A percentile compares a stretch with the other conserved stretches of the same genome.
These are phyloP conservation scores for Linanthus parryae DNA, from an alignment of 148 eudicot species.

Conservation along the genomic window DNA sequence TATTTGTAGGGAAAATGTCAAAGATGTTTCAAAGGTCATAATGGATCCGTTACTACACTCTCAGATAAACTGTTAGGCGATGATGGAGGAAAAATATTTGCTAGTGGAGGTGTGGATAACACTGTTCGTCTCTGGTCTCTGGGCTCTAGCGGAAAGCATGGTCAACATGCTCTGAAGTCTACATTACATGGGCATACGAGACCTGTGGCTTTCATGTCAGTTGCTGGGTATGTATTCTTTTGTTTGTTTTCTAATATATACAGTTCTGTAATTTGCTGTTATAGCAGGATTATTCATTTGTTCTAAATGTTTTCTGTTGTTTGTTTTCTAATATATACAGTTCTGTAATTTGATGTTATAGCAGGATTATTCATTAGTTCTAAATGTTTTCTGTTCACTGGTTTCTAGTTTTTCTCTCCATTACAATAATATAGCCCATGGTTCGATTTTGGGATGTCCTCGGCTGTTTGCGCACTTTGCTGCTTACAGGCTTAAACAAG, in stretches of 20 bases:
- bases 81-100: constrained; percentile 43
- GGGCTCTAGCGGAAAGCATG: constrained; percentile 53
- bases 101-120: constrained; percentile 83
- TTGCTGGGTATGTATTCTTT: constrained; percentile 56
- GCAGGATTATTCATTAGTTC: too few relatives aligned
- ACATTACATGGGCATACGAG: constrained; percentile 67
- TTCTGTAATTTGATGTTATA: too few relatives aligned
- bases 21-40: constrained; percentile 69
- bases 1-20: constrained; percentile 47
- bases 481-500: too few relatives aligned
- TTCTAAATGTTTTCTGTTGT: too few relatives aligned
- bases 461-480: too few relatives aligned
- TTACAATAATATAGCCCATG: too few relatives aligned
- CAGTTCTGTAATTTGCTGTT: too few relatives aligned
- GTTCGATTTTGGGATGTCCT: too few relatives aligned
- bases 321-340: too few relatives aligned
- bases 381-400: too few relatives aligned
- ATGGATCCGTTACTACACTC: constrained; percentile 57
- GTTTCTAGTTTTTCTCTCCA: too few relatives aligned
- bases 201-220: constrained; percentile 48
- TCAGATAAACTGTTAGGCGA: constrained; percentile 66
- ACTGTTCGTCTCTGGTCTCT: constrained; percentile 89
- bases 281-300: too few relatives aligned
- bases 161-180: constrained; percentile 59
- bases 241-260: constrained; percentile 5